These are phyloP conservation scores for Mycena vitilis DNA, from an alignment of 768 basidiomycete genomes.

Conservation along the genomic window DNA sequence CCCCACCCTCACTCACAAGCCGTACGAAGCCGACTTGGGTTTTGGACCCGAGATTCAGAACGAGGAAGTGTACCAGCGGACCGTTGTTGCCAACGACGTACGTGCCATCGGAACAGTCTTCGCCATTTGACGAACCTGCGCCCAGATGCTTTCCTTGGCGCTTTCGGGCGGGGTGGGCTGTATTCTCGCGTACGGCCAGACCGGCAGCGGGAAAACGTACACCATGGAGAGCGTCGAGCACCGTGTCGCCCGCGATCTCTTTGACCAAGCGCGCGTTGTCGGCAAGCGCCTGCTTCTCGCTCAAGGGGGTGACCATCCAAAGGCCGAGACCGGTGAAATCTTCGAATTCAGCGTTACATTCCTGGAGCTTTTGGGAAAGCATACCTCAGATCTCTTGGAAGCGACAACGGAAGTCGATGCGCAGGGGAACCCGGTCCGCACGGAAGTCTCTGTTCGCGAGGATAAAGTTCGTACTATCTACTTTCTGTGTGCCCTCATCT, in stretches of 20 bases:
- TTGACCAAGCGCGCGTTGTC: slow-evolving; percentile 38
- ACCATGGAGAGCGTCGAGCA: slow-evolving; percentile 50
- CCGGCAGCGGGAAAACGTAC: slow-evolving; percentile 47
- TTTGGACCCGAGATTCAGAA: slow-evolving; percentile 47
- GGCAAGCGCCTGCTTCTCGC: slow-evolving; percentile 38
- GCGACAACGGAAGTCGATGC: slow-evolving; percentile 38
- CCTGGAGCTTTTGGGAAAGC: slow-evolving; percentile 48
- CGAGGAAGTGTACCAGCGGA: slow-evolving; percentile 50
- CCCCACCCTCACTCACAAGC: slow-evolving; percentile 48
- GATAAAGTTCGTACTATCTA: slow-evolving; percentile 41
- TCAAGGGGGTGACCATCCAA: slow-evolving; percentile 21
- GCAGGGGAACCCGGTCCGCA: slow-evolving; percentile 41
- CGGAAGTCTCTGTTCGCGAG: slow-evolving; percentile 45
- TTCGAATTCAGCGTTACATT: slow-evolving; percentile 49
- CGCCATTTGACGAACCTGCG: not conserved
- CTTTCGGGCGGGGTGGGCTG: slow-evolving; percentile 47
- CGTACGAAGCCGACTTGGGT: slow-evolving; percentile 47
- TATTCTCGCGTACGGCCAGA: slow-evolving; percentile 49
- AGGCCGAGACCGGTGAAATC: slow-evolving; percentile 33
- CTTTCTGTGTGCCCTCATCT: not conserved
- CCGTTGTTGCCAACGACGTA: slow-evolving; percentile 45
- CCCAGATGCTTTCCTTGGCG: slow-evolving; percentile 43
- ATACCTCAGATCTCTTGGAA: slow-evolving; percentile 45
- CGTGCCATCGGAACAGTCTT: slow-evolving; percentile 17
- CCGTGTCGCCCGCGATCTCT: slow-evolving; percentile 48